A percentile compares a stretch with the other conserved stretches of the same genome.
Evolutionary conservation across 163 green algal species (phyloP).

Genomic region (Scenedesmus sp.): DNA sequence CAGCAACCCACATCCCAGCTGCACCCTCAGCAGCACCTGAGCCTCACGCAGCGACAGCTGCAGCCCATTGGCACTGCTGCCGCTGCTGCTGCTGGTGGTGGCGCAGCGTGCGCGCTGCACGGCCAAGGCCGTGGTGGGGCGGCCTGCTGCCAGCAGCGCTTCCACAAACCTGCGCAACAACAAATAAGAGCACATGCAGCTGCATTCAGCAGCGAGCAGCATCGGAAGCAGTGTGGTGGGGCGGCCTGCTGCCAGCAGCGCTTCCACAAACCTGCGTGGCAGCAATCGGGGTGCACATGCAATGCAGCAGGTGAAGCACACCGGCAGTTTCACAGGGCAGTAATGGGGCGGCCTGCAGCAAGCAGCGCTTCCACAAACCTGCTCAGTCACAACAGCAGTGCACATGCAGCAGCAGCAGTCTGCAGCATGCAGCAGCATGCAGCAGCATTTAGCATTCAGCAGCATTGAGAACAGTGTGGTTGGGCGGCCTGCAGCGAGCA

Average conservation of each 20-base stretch:
- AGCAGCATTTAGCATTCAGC: background rate
- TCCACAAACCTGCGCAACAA: slow-evolving; percentile 38
- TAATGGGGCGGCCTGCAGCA: background rate
- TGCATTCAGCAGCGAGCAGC: background rate
- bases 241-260: background rate
- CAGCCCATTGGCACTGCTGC: background rate
- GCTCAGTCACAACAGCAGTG: background rate
- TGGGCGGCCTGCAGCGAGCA: background rate
- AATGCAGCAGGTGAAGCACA: too few relatives aligned
- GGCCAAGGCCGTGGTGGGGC: slow-evolving; percentile 34
- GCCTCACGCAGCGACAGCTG: slow-evolving; percentile 8
- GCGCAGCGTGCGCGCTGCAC: slow-evolving; percentile 46
- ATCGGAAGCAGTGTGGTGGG: background rate
- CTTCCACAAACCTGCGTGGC: background rate
- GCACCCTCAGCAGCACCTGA: slow-evolving; percentile 40
- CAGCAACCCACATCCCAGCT: slow-evolving; percentile 46
- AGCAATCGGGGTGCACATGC: background rate
- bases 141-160: slow-evolving; percentile 30
- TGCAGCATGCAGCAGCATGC: background rate
- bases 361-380: slow-evolving; percentile 49
- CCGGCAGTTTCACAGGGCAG: too few relatives aligned
- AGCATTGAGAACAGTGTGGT: background rate
- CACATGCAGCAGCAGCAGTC: background rate
- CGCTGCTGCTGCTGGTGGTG: background rate
- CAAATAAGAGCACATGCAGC: background rate